Conservation (phyloP, 2,329 filamentous ascomycete species). For the Gliomastix tumulicola region DNA sequence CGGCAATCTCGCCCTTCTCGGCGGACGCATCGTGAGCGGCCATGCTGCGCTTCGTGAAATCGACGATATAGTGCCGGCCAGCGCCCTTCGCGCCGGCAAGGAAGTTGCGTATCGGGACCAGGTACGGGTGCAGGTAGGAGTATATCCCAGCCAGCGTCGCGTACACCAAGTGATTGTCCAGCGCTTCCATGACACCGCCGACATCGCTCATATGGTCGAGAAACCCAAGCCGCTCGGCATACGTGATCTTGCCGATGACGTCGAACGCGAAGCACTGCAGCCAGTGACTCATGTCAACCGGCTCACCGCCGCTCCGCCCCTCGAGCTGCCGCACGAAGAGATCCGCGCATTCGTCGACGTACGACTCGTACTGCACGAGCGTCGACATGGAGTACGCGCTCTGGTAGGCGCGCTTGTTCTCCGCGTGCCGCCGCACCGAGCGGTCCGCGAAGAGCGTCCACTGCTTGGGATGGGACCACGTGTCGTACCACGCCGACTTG, state of each 20-base stretch:
- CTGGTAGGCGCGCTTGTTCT: constrained; percentile 30
- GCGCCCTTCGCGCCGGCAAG: constrained; percentile 10
- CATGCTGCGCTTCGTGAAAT: constrained; percentile 11
- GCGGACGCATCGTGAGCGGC: constrained; percentile 2
- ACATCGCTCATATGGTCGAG: constrained; percentile 38
- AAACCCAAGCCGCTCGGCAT: constrained; percentile 30
- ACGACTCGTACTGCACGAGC: constrained; percentile 38
- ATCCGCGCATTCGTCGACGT: constrained; percentile 37
- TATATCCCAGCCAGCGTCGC: constrained; percentile 14
- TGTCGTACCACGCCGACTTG: constrained; percentile 23
- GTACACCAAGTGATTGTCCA: constrained; percentile 14
- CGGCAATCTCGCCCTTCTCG: background rate
- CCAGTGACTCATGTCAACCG: constrained; percentile 32
- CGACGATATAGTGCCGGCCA: constrained; percentile 16
- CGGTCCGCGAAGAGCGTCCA: constrained; percentile 21
- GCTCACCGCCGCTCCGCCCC: constrained; percentile 26
- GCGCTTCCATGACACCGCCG: constrained; percentile 25
- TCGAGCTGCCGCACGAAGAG: constrained; percentile 25
- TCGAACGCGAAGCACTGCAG: constrained; percentile 42
- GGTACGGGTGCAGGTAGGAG: constrained; percentile 7
- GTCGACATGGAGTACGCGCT: constrained; percentile 39
- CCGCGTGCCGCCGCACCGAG: constrained; percentile 21
- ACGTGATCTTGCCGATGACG: constrained; percentile 43
- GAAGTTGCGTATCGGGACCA: constrained; percentile 11
- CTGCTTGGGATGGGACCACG: constrained; percentile 12